A percentile compares a stretch with the other conserved stretches of the same genome.
Evolutionary conservation across 2,329 filamentous ascomycete genomes (phyloP).

Genomic region (Cyphellophora europaea): DNA sequence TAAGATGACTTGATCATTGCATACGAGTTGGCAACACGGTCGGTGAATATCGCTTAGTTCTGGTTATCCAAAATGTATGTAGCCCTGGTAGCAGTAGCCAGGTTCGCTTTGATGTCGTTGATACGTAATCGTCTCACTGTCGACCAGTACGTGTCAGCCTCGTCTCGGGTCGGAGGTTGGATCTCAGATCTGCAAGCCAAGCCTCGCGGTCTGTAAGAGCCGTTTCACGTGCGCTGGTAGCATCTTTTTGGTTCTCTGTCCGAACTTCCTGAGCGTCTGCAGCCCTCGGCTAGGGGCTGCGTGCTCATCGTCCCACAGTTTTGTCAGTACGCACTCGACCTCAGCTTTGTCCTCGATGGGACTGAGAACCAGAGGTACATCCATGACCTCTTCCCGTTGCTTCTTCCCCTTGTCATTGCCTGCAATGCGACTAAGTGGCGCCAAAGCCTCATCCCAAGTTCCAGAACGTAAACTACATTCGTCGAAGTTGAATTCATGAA

Average conservation of each 20-base stretch:
- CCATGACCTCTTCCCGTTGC: slow-evolving; percentile 27
- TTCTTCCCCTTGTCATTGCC: slow-evolving; percentile 28
- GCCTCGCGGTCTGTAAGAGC: slow-evolving; percentile 11
- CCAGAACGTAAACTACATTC: slow-evolving; percentile 62
- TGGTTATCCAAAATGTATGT: background rate
- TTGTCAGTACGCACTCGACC: slow-evolving; percentile 18
- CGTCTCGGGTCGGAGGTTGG: no score
- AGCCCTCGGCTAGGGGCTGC: slow-evolving; percentile 10
- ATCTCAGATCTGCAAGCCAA: slow-evolving; percentile 11
- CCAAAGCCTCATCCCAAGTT: slow-evolving; percentile 75
- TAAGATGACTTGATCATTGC: no score
- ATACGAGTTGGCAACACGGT: no score
- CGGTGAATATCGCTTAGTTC: no score
- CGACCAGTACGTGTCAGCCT: background rate
- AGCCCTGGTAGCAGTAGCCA: slow-evolving; percentile 15
- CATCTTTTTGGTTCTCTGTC: slow-evolving; percentile 13
- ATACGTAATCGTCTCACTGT: background rate
- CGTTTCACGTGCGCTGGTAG: slow-evolving; percentile 14
- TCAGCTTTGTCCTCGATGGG: slow-evolving; percentile 18
- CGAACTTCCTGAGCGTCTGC: slow-evolving; percentile 11
- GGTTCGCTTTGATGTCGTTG: background rate
- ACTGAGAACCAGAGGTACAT: slow-evolving; percentile 29
- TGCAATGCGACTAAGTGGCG: slow-evolving; percentile 47
- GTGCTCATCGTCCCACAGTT: slow-evolving; percentile 19
- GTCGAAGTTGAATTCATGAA: slow-evolving; percentile 73